These are phyloP conservation scores for Candida ficus DNA, from an alignment of 805 yeast species.

Conservation along the genomic window DNA sequence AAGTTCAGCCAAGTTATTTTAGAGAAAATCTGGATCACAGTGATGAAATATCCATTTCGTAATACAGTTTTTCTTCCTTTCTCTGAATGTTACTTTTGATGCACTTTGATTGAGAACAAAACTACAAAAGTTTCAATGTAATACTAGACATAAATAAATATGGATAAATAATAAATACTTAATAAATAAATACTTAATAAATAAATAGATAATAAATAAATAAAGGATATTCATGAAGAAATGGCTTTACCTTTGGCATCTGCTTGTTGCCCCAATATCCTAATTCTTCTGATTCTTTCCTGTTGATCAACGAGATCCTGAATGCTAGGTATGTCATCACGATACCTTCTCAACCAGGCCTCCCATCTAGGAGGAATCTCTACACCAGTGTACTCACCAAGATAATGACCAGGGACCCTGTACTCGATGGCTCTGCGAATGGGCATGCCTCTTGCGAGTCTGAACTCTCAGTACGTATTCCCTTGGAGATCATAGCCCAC, in stretches of 20 bases:
- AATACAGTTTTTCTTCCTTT: too few relatives aligned
- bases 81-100: too few relatives aligned
- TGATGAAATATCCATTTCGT: too few relatives aligned
- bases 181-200: constrained; percentile 9
- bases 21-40: too few relatives aligned
- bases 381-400: constrained; percentile 45
- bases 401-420: constrained; percentile 35
- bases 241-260: constrained; percentile 18
- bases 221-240: not conserved
- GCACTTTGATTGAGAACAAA: too few relatives aligned
- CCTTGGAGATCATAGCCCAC: constrained; percentile 72
- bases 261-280: constrained; percentile 25
- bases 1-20: too few relatives aligned
- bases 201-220: constrained; percentile 7
- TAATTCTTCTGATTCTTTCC: constrained; percentile 47
- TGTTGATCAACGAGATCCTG: constrained; percentile 58
- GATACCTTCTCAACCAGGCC: constrained; percentile 71
- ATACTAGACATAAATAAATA: too few relatives aligned
- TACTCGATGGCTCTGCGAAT: constrained; percentile 65
- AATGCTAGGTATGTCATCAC: constrained; percentile 55
- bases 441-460: constrained; percentile 42
- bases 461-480: constrained; percentile 82
- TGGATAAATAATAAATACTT: constrained; percentile 1
- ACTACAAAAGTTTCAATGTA: too few relatives aligned
- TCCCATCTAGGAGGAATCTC: constrained; percentile 68